phyloP scores from a whole-genome alignment of 1,284 basidiomycete genomes.

The Sporisorium graminicola region DNA sequence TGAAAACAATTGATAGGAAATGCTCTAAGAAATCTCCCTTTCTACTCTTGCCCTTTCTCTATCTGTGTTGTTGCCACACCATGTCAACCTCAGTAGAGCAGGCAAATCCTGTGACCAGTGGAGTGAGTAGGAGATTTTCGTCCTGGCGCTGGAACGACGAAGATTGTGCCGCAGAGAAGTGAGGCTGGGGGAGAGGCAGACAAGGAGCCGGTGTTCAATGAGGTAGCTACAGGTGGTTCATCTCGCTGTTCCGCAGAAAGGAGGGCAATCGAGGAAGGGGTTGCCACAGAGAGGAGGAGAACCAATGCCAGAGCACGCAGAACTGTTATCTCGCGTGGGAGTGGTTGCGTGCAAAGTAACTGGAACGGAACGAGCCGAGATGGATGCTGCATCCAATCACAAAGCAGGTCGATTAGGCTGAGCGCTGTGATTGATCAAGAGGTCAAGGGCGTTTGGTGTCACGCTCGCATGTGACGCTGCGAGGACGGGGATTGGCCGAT shows the following conservation, averaged over 20 bases:
- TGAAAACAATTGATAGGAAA: neutral
- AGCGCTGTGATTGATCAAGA: constrained; percentile 13
- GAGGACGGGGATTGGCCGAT: constrained; percentile 26
- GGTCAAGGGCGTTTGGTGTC: neutral
- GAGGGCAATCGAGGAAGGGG: neutral
- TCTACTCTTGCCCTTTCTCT: too few relatives aligned
- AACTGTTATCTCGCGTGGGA: constrained; percentile 6
- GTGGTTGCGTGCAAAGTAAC: neutral
- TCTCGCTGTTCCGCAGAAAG: neutral
- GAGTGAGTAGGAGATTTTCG: neutral
- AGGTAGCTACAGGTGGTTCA: neutral
- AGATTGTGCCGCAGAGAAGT: neutral
- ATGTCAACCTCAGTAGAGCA: too few relatives aligned
- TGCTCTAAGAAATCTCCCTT: too few relatives aligned
- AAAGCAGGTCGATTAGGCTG: constrained; percentile 11
- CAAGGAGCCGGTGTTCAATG: neutral
- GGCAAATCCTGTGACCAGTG: too few relatives aligned
- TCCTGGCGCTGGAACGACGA: neutral
- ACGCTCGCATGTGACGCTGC: constrained; percentile 9
- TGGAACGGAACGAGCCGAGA: neutral
- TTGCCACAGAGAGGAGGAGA: neutral
- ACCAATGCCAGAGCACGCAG: neutral
- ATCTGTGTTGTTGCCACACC: too few relatives aligned
- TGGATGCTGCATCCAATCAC: constrained; percentile 3
- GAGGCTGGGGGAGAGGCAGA: neutral